Evolutionary conservation across 2,329 filamentous ascomycete genomes (phyloP), one percentile per base, ranked within the genome.

Genomic region (Biscogniauxia mediterranea): DNA sequence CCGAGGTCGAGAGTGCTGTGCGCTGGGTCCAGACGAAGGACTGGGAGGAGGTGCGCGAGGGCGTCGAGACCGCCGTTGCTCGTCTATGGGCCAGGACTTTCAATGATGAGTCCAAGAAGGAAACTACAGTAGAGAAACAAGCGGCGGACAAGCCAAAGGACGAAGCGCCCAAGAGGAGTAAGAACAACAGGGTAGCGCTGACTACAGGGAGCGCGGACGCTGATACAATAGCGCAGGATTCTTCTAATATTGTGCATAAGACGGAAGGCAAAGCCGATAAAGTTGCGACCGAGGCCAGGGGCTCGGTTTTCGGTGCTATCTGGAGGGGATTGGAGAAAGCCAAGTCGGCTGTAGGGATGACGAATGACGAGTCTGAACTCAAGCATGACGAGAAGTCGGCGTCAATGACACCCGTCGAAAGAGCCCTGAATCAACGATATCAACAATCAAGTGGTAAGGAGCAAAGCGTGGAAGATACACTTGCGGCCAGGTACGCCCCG

Each of bases 1-100:
- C 83, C 56, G 90, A 94, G 75, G 76, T 94, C 42, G 84, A 89
- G 73, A 80, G 81, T 63, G 82, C 88, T 56, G 88, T 90, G 59
- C 81, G 80, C 61, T 89, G 85, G 82, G 83, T 86, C 60, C 86
- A 92, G 76, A 81, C 77, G 38, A 86, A 83, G 63, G 85, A 90
- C 73, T 92, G 88, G 89, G 77, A 80, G 55, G 81, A 81, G 57
- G 81, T 88, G 58, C 82, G 87, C 58, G 84, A 89, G 64, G 80
- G 78, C 1, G 76, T 86, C 66, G 87, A 89, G 73, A 78, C 77
- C 15, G 73, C 75, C 32, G 74, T 79, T 46, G 76, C 76, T 9
- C 72, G 77, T n/a, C 64, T 86, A 17, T 85, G 77, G 81, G 71
- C 68, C 38, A 75, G 70, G 54, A 72, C 74, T 1, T 73, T 77